phyloP scores from a whole-genome alignment of 2,329 filamentous ascomycete genomes.

The Colletotrichum sp. region DNA sequence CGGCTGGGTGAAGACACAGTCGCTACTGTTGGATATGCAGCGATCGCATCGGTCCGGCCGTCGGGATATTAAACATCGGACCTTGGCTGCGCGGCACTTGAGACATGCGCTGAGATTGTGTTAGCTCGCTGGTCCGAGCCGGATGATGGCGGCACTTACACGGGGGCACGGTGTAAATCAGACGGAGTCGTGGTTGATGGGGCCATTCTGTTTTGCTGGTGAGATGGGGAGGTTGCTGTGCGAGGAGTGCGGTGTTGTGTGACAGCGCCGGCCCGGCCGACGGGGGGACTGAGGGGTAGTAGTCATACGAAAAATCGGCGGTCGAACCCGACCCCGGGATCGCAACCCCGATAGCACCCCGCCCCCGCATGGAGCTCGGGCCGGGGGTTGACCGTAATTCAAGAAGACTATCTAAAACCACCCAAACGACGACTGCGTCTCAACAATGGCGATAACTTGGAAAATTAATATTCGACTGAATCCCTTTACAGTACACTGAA shows the following conservation, averaged over 20 bases:
- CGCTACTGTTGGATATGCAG: not conserved
- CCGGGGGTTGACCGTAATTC: not conserved
- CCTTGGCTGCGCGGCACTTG: not conserved
- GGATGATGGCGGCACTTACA: slow-evolving; percentile 6
- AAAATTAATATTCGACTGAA: not conserved
- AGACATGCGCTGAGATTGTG: not conserved
- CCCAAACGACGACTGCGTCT: no score
- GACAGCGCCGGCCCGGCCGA: not conserved
- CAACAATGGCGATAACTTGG: no score
- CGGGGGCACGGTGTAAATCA: slow-evolving; percentile 21
- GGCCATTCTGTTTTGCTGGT: slow-evolving; percentile 16
- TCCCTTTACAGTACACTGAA: not conserved
- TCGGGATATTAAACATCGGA: not conserved
- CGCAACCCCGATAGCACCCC: not conserved
- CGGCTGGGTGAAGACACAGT: slow-evolving; percentile 2
- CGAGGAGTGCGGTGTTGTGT: not conserved
- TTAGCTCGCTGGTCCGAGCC: accelerated
- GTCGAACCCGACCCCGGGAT: not conserved
- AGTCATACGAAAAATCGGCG: not conserved
- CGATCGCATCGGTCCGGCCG: not conserved
- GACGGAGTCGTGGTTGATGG: slow-evolving; percentile 23
- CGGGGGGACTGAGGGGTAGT: not conserved
- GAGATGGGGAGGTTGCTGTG: not conserved
- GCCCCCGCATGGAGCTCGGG: not conserved
- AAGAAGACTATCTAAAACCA: not conserved